Percentiles rank a stretch among this genome's conserved stretches.
Conservation (phyloP, 1,139 yeast genomes). For the Suhomyces terraborum region DNA sequence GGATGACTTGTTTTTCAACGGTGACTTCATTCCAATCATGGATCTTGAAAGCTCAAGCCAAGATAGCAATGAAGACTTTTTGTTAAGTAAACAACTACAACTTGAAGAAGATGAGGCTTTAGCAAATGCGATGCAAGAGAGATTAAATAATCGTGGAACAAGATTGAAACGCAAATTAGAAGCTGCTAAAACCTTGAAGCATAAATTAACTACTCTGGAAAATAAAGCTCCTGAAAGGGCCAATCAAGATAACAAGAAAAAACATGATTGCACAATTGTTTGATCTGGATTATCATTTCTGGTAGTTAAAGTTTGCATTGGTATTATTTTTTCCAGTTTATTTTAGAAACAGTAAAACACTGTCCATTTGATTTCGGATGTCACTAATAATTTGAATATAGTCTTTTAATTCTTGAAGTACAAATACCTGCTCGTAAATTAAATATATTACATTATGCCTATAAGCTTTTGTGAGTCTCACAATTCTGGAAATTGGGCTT, state of each 20-base stretch:
- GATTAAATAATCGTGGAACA: constrained; percentile 18
- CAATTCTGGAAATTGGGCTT: not conserved
- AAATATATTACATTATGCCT: constrained; percentile 7
- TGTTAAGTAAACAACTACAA: constrained; percentile 56
- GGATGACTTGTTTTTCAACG: constrained; percentile 66
- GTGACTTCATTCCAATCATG: constrained; percentile 52
- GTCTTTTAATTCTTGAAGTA: constrained; percentile 4
- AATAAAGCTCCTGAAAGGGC: not conserved
- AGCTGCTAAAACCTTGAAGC: not conserved
- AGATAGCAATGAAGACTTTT: constrained; percentile 37
- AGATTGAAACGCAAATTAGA: constrained; percentile 3
- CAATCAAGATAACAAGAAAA: constrained; percentile 13
- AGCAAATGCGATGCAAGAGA: constrained; percentile 50
- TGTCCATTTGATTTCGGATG: not conserved
- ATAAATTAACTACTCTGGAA: constrained; percentile 1
- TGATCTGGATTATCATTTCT: not conserved
- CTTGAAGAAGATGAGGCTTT: constrained; percentile 59
- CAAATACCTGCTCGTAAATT: constrained; percentile 2
- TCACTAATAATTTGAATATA: constrained; percentile 1
- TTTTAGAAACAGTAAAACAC: not conserved
- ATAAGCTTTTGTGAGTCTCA: not conserved
- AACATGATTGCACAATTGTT: constrained; percentile 17
- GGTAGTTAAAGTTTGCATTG: constrained; percentile 3
- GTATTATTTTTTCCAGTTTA: not conserved
- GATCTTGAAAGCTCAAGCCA: constrained; percentile 24